phyloP scores from a whole-genome alignment of 2,329 filamentous ascomycete species.

The Aspergillus melleus region DNA sequence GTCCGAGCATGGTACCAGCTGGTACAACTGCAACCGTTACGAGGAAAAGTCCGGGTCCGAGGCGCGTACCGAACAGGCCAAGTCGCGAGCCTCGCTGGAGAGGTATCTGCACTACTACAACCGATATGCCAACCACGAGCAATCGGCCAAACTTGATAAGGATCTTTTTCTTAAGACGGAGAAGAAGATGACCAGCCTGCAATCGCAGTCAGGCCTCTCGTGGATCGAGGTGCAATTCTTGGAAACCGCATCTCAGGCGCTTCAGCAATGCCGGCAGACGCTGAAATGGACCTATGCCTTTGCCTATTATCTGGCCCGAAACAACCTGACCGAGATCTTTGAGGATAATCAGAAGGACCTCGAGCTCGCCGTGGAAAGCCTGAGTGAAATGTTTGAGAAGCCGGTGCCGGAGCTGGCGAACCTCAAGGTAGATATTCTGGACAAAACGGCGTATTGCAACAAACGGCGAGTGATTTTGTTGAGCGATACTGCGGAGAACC shows the following conservation, averaged over 20 bases:
- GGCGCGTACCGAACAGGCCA: slow-evolving; percentile 87
- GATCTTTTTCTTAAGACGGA: slow-evolving; percentile 96
- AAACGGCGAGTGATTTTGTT: slow-evolving; percentile 86
- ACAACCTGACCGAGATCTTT: slow-evolving; percentile 95
- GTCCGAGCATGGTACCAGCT: slow-evolving; percentile 97
- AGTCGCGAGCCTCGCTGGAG: slow-evolving; percentile 84
- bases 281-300: slow-evolving; percentile 99
- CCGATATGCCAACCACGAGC: slow-evolving; percentile 97
- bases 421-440: slow-evolving; percentile 95
- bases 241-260: slow-evolving; percentile 84
- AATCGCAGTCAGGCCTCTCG: slow-evolving; percentile 90
- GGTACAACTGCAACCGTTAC: slow-evolving; percentile 98
- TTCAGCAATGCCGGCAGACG: slow-evolving; percentile 96
- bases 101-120: slow-evolving; percentile 99
- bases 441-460: slow-evolving; percentile 97
- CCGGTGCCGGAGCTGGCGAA: slow-evolving; percentile 81
- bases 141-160: slow-evolving; percentile 93
- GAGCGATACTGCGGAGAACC: slow-evolving; percentile 87
- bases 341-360: slow-evolving; percentile 98
- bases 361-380: slow-evolving; percentile 92
- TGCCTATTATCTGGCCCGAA: slow-evolving; percentile 92
- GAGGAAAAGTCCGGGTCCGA: slow-evolving; percentile 94
- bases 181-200: slow-evolving; percentile 97
- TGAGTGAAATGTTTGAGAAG: slow-evolving; percentile 99
- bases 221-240: slow-evolving; percentile 99